phyloP scores from a whole-genome alignment of 108 stramenopile genomes.

The Cylindrotheca fusiformis region DNA sequence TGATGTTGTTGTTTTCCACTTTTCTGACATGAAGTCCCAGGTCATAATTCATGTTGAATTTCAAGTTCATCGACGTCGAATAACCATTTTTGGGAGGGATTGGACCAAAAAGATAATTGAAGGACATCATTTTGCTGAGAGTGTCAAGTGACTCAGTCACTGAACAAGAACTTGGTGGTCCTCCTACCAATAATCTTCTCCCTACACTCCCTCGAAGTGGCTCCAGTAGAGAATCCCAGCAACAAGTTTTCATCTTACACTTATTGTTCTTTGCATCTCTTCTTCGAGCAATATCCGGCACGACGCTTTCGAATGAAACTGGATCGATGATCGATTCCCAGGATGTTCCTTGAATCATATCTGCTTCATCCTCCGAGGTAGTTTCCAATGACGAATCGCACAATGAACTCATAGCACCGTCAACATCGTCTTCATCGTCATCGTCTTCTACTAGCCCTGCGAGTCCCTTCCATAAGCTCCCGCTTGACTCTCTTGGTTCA shows the following conservation, averaged over 20 bases:
- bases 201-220: background rate
- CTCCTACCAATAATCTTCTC: background rate
- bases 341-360: too few relatives aligned
- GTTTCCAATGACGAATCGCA: too few relatives aligned
- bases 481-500: too few relatives aligned
- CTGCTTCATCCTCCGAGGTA: too few relatives aligned
- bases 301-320: too few relatives aligned
- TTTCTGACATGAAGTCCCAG: background rate
- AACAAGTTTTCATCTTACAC: too few relatives aligned
- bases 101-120: background rate
- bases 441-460: conserved; percentile 2
- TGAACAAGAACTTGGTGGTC: too few relatives aligned
- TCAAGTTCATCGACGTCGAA: background rate
- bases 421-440: background rate
- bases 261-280: too few relatives aligned
- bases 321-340: too few relatives aligned
- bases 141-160: background rate
- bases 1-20: background rate
- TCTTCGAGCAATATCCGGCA: too few relatives aligned
- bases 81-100: background rate
- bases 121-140: background rate
- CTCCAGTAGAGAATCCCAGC: background rate
- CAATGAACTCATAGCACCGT: background rate
- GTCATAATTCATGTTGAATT: background rate
- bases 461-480: too few relatives aligned